Percentiles rank a stretch among this genome's conserved stretches.
Conservation (phyloP, 108 stramenopile genomes). For the Cyclotella sp. region DNA sequence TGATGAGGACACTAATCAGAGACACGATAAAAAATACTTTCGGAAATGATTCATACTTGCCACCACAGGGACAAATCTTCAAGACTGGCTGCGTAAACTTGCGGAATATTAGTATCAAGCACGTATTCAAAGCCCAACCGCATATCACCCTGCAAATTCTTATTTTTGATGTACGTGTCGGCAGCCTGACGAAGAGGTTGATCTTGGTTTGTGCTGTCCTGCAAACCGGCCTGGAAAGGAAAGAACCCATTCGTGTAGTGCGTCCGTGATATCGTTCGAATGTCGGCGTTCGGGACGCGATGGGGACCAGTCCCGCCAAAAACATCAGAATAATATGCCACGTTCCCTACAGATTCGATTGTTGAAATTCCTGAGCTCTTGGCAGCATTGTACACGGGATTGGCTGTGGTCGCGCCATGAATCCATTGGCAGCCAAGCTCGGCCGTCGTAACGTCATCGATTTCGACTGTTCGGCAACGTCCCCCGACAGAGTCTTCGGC, state of each 20-base stretch:
- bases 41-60: not conserved
- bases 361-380: not conserved
- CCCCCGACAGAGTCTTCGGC: not conserved
- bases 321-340: not conserved
- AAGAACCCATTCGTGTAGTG: not conserved
- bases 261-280: not conserved
- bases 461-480: not conserved
- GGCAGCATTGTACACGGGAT: not conserved
- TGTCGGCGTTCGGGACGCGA: no score
- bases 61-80: not conserved
- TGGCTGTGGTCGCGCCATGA: not conserved
- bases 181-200: not conserved
- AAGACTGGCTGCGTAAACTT: not conserved
- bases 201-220: constrained; percentile 4
- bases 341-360: not conserved
- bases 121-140: not conserved
- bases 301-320: no score
- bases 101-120: constrained; percentile 2
- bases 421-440: constrained; percentile 1
- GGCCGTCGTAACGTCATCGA: not conserved
- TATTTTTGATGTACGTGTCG: not conserved
- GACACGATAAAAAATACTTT: not conserved
- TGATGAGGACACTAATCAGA: no score
- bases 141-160: not conserved
- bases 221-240: not conserved